Conservation (phyloP, 2,329 filamentous ascomycete genomes). For the Lasiodiplodia gonubiensis region DNA sequence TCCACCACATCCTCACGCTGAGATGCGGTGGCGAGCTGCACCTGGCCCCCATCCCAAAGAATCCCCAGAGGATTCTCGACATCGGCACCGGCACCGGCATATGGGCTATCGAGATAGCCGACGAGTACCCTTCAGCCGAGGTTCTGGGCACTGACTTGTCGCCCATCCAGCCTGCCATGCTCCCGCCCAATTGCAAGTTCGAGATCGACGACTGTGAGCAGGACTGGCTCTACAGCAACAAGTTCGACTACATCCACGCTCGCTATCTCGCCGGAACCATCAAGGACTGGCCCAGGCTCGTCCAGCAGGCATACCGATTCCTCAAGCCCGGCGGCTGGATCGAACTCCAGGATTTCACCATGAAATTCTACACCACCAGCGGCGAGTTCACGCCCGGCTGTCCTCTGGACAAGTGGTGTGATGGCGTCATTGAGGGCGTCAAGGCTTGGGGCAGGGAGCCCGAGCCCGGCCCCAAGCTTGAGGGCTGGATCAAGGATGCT, state of each 20-base stretch:
- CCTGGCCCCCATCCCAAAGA: constrained; percentile 39
- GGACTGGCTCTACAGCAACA: constrained; percentile 40
- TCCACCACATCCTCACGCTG: constrained; percentile 49
- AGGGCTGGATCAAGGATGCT: constrained; percentile 36
- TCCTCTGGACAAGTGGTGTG: constrained; percentile 24
- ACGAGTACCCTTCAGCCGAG: constrained; percentile 42
- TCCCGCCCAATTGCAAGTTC: constrained; percentile 55
- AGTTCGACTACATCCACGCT: constrained; percentile 65
- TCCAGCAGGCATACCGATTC: constrained; percentile 56
- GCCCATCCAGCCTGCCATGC: constrained; percentile 56
- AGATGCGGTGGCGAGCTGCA: constrained; percentile 44
- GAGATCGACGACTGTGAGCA: constrained; percentile 57
- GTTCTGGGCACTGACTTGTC: constrained; percentile 55
- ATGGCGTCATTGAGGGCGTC: constrained; percentile 5
- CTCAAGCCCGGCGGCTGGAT: constrained; percentile 43
- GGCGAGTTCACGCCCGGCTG: constrained; percentile 36
- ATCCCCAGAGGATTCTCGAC: constrained; percentile 38
- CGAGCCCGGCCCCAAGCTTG: constrained; percentile 34
- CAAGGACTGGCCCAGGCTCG: constrained; percentile 58
- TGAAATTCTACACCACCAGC: constrained; percentile 40
- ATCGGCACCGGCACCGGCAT: constrained; percentile 32
- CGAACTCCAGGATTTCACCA: constrained; percentile 40
- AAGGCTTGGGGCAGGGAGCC: constrained; percentile 28
- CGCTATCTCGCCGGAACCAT: constrained; percentile 59
- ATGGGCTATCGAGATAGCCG: constrained; percentile 40